These are phyloP conservation scores for Kodamaea sp. DNA, from an alignment of 1,139 yeast species.

Conservation along the genomic window DNA sequence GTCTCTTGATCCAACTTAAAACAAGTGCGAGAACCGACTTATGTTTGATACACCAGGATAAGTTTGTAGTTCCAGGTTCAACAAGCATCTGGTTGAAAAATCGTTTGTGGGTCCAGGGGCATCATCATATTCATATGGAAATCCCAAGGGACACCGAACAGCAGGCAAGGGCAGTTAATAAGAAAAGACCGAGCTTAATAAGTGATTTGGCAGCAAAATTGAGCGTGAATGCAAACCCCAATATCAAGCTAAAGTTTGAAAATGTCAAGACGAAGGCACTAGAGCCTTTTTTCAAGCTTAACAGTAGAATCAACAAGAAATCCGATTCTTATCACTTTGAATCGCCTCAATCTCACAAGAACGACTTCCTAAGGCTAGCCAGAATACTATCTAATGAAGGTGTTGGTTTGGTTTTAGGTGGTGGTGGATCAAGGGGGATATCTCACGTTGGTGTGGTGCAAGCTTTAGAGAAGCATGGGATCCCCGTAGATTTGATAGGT, in stretches of 20 bases:
- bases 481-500: constrained; percentile 91
- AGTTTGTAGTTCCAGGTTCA: constrained; percentile 79
- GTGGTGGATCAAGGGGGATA: constrained; percentile 97
- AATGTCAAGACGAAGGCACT: constrained; percentile 33
- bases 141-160: constrained; percentile 24
- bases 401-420: constrained; percentile 91
- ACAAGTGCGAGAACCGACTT: constrained; percentile 89
- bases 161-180: constrained; percentile 12
- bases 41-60: constrained; percentile 80
- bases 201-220: constrained; percentile 42
- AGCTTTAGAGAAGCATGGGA: constrained; percentile 90
- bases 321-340: constrained; percentile 31
- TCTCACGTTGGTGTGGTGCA: constrained; percentile 91
- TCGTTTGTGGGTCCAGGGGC: constrained; percentile 88
- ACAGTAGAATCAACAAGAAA: constrained; percentile 16
- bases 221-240: constrained; percentile 36
- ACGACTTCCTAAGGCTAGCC: constrained; percentile 87
- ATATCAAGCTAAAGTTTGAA: constrained; percentile 34
- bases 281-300: constrained; percentile 26
- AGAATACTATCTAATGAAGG: constrained; percentile 90
- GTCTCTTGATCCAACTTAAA: constrained; percentile 68
- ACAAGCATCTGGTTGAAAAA: constrained; percentile 83
- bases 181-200: constrained; percentile 25
- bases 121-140: constrained; percentile 81
- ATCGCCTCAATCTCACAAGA: constrained; percentile 65